Base-by-base conservation (phyloP, 2,329 filamentous ascomycete genomes). In the Didymella glomerata region DNA sequence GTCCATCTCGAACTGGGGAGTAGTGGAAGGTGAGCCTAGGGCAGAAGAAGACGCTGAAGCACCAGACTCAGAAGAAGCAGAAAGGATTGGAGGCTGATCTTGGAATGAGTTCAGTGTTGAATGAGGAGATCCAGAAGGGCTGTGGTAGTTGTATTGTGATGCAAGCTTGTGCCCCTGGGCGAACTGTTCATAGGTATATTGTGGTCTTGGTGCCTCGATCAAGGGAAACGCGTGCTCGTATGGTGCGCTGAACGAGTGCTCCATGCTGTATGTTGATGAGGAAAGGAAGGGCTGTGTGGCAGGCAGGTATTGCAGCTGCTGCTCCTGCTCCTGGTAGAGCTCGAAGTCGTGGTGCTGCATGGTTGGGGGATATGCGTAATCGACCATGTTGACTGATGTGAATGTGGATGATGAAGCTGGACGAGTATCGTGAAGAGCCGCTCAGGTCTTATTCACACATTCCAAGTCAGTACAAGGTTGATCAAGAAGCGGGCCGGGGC, bases 1-100 rank as follows among this genome's bases (percentile, higher is more conserved):
- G 77, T 88, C 58, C 36, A 58, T 52, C 82, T 83, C 60, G 84
- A 87, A 61, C 83, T 92, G 62, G 84, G 82, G 71, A 83, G 86
- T 50, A 83, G 89, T 28, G 83, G 85, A 79, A 27, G 83, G 83
- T 6, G 83, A 85, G 42, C 80, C 81, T 64, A 81, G 80, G 16
- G 79, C 75, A 11, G 82, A 84, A 4, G 82, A 84, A 11, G 82
- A 80, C 10, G 78, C 77, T 18, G 82, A 84, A 45, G 81, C 80
- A 54, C 80, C 81, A 28, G 82, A 84, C 66, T 84, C 81, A 9
- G 82, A 84, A 3, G 80, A 81, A 16, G 80, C 75, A 14, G 80
- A 81, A 16, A 81, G 76, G 11, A 80, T 71, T 30, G 80, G 79
- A 32, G 81, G 79, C 47, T 79, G 77, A 57, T 76, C 71, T 38